These are phyloP conservation scores for Bipolaris gigantea DNA, from an alignment of 2,329 filamentous ascomycete species.

Conservation along the genomic window DNA sequence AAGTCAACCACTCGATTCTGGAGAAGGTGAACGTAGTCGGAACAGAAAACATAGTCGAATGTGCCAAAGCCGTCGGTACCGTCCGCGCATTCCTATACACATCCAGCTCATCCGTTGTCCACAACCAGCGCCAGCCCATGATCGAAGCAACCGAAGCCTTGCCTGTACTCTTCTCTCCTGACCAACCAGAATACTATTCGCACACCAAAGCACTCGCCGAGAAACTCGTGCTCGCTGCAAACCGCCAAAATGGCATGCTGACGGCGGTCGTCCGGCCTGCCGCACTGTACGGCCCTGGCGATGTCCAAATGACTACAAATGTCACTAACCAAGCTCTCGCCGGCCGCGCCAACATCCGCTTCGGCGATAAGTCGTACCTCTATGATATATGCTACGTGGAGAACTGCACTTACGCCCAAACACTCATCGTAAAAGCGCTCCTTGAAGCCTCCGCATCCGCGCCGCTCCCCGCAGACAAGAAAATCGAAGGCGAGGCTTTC, in stretches of 20 bases:
- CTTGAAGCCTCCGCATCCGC: neutral
- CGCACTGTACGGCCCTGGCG: neutral
- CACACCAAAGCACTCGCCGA: neutral
- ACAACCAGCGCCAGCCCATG: neutral
- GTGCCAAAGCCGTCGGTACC: slow-evolving; percentile 42
- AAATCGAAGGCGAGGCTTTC: neutral
- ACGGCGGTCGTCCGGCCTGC: neutral
- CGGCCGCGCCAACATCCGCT: neutral
- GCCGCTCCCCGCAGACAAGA: neutral
- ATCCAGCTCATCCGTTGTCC: slow-evolving; percentile 9
- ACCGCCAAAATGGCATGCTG: neutral
- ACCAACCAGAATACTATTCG: neutral
- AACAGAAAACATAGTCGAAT: slow-evolving; percentile 46
- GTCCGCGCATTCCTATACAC: slow-evolving; percentile 48
- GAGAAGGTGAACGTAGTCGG: slow-evolving; percentile 52
- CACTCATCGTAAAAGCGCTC: neutral
- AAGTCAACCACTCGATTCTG: neutral
- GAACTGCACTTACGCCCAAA: neutral
- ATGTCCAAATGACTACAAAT: neutral
- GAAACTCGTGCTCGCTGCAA: neutral
- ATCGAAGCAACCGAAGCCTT: neutral
- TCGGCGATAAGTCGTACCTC: neutral
- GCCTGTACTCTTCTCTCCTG: neutral
- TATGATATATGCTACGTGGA: neutral
- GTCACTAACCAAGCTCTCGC: neutral